phyloP scores from a whole-genome alignment of 2,329 filamentous ascomycete species.

The Alternaria solani region DNA sequence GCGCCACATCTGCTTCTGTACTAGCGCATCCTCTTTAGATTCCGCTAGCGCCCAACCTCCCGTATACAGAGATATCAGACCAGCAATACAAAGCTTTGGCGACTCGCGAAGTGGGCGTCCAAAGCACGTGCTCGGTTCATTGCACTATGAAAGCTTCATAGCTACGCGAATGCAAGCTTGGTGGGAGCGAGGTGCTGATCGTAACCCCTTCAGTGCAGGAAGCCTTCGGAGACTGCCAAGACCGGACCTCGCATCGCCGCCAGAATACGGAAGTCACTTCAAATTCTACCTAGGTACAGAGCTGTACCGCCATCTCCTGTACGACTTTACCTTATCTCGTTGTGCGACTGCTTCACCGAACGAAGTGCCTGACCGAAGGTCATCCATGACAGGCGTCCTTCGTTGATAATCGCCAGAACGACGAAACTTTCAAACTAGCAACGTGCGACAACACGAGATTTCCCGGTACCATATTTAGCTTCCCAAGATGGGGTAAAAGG shows the following conservation, averaged over 20 bases:
- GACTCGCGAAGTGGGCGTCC: not conserved
- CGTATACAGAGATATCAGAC: conserved; percentile 8
- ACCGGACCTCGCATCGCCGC: not conserved
- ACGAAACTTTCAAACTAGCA: conserved; percentile 50
- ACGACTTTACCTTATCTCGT: conserved; percentile 48
- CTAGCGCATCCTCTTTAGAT: conserved; percentile 7
- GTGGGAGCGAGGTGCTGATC: not conserved
- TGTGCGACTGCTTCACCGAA: conserved; percentile 40
- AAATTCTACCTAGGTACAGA: conserved; percentile 53
- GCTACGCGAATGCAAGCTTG: not conserved
- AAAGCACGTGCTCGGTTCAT: not conserved
- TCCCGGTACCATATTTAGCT: conserved; percentile 21
- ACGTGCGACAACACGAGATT: conserved; percentile 53
- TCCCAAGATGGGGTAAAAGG: no score
- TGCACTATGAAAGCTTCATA: not conserved
- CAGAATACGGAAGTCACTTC: conserved; percentile 55
- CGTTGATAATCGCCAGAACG: conserved; percentile 55
- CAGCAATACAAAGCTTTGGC: not conserved
- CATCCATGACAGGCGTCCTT: conserved; percentile 51
- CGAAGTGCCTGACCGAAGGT: conserved; percentile 47
- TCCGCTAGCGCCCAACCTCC: conserved; percentile 4
- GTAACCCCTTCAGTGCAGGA: not conserved
- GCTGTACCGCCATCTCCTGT: conserved; percentile 55
- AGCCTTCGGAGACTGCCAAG: not conserved
- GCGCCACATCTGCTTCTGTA: conserved; percentile 14